Evolutionary conservation across 2,329 filamentous ascomycete species (phyloP), one percentile per base, ranked within the genome.

Genomic region (Beauveria varroae): DNA sequence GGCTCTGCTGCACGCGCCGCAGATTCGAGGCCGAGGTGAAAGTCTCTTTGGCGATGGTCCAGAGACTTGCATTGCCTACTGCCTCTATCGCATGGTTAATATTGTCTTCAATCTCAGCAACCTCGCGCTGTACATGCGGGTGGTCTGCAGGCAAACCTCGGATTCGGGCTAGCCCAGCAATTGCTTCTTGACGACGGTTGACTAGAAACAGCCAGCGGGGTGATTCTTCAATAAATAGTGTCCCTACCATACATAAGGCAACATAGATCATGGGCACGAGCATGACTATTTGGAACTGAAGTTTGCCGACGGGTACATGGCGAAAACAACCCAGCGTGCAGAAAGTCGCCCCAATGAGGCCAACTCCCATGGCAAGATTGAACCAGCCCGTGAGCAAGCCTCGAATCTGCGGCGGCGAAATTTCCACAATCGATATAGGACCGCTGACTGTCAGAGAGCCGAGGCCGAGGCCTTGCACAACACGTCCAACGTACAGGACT

Each of bases 11-110:
- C 16, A 75, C 67, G 3, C 76, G 72, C 20, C 75, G 73, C 3
- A 76, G 69, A 57, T 78, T 78, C 16, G 73, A 65, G 0, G 70
- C 63, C 0, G 73, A 71, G 1, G 69, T 61, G 20, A 78, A 76
- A 0, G 71, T 73, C 58, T 78, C 76, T n/a, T 69, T 71, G 3
- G 73, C 51, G 3, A 73, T 62, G 22, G 37, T 41, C 37, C 37
- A 41, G 7, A 41, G 16, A 2, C 37, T 18, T 41, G 37, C 12
- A 41, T 18, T 18, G 16, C 37, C 37, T 18, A 41, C 37, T 41
- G 37, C 37, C 37, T 41, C 37, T 6, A 41, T 14, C 10, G 63
- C 57, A 57, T 62, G 58, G 37, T 61, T 41, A 44, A 74, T 68
- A 6, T 66, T 68, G 1, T 64, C 56, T 43, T 67, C 62, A 54